Evolutionary conservation across 208 protist species (phyloP).

Genomic region (Jaenimonas drosophilae): DNA sequence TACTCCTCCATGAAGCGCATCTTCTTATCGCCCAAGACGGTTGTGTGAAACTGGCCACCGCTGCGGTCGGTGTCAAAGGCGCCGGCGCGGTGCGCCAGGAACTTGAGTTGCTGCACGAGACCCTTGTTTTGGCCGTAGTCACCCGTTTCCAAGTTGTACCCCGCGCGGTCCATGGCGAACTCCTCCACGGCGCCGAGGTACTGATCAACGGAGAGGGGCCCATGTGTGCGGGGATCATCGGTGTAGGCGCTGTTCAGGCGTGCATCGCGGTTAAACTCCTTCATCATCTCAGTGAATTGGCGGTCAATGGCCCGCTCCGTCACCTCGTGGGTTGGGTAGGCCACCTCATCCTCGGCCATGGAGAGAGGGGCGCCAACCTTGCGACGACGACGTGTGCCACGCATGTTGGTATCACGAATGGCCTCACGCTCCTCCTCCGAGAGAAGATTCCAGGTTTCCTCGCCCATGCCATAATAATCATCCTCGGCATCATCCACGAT

Average conservation of each 20-base stretch:
- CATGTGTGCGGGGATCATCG: conserved; percentile 69
- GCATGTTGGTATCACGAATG: conserved; percentile 17
- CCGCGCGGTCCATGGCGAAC: conserved; percentile 65
- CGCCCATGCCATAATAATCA: conserved; percentile 3
- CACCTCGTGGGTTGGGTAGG: conserved; percentile 40
- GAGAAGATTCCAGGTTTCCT: conserved; percentile 25
- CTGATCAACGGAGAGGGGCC: conserved; percentile 53
- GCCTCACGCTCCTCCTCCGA: conserved; percentile 36
- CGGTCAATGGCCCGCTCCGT: conserved; percentile 36
- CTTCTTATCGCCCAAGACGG: conserved; percentile 57
- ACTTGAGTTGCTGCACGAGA: conserved; percentile 64
- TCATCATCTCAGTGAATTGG: conserved; percentile 70
- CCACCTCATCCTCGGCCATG: conserved; percentile 2
- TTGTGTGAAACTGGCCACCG: conserved; percentile 55
- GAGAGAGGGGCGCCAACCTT: neutral
- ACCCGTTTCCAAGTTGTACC: conserved; percentile 48
- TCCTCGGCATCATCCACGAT: conserved; percentile 11
- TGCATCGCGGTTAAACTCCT: conserved; percentile 61
- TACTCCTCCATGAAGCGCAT: conserved; percentile 58
- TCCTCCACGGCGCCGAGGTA: conserved; percentile 76
- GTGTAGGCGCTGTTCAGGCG: conserved; percentile 58
- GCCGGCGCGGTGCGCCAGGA: conserved; percentile 35
- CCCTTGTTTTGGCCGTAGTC: conserved; percentile 75
- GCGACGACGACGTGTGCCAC: conserved; percentile 23
- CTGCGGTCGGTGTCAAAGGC: conserved; percentile 41